These are phyloP conservation scores for Globisporangium canariense DNA, from an alignment of 352 stramenopile genomes.

Conservation along the genomic window DNA sequence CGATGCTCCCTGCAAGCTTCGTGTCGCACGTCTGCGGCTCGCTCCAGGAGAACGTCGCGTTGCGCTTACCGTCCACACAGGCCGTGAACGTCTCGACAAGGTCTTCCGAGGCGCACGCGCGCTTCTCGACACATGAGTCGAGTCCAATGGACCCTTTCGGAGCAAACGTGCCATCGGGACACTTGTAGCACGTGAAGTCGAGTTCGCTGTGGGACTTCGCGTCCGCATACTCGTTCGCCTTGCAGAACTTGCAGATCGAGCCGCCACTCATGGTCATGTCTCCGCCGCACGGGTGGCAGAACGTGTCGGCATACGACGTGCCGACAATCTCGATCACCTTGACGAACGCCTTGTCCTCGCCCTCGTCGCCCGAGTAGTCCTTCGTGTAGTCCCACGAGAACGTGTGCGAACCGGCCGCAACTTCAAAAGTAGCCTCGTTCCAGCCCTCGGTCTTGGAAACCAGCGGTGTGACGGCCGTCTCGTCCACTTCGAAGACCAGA, in stretches of 20 bases:
- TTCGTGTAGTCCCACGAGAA: slow-evolving; percentile 84
- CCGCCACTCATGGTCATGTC: slow-evolving; percentile 76
- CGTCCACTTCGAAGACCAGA: slow-evolving; percentile 71
- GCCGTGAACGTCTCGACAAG: slow-evolving; percentile 55
- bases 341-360: slow-evolving; percentile 63
- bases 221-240: slow-evolving; percentile 72
- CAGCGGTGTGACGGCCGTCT: slow-evolving; percentile 44
- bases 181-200: slow-evolving; percentile 74
- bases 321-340: slow-evolving; percentile 82
- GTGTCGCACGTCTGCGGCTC: slow-evolving; percentile 61
- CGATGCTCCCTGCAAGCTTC: slow-evolving; percentile 37
- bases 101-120: slow-evolving; percentile 59
- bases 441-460: slow-evolving; percentile 70
- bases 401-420: slow-evolving; percentile 57
- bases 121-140: slow-evolving; percentile 58
- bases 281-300: slow-evolving; percentile 69
- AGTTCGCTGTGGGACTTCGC: slow-evolving; percentile 68
- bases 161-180: slow-evolving; percentile 53
- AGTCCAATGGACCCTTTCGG: slow-evolving; percentile 73
- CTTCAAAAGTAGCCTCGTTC: slow-evolving; percentile 55
- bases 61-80: slow-evolving; percentile 49
- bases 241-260: slow-evolving; percentile 76
- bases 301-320: slow-evolving; percentile 70
- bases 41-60: slow-evolving; percentile 66
- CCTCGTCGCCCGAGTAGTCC: slow-evolving; percentile 65